phyloP scores from a whole-genome alignment of 2,329 filamentous ascomycete species.

The Cercospora zeae-maydis region DNA sequence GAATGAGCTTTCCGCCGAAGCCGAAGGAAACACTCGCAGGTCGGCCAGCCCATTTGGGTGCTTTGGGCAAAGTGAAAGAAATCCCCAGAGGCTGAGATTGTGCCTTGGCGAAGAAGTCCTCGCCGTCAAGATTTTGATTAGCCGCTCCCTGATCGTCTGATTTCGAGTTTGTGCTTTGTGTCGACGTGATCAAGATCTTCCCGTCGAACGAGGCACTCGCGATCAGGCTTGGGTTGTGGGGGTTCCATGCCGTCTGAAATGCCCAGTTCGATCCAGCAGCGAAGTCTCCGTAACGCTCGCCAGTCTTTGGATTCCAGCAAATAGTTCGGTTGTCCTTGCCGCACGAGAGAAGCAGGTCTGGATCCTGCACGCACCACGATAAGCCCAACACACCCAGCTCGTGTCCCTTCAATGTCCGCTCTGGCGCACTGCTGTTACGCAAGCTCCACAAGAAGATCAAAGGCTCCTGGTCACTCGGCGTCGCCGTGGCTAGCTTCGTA shows the following conservation, averaged over 20 bases:
- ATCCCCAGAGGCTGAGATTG: slow-evolving; percentile 87
- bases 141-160: slow-evolving; percentile 62
- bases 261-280: slow-evolving; percentile 99
- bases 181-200: slow-evolving; percentile 87
- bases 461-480: slow-evolving; percentile 81
- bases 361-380: slow-evolving; percentile 92
- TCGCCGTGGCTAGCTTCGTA: slow-evolving; percentile 90
- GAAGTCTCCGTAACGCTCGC: slow-evolving; percentile 83
- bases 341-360: slow-evolving; percentile 81
- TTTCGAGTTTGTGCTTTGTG: slow-evolving; percentile 86
- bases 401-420: slow-evolving; percentile 83
- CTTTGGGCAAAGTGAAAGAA: slow-evolving; percentile 79
- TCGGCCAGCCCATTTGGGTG: slow-evolving; percentile 85
- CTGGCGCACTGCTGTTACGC: slow-evolving; percentile 91
- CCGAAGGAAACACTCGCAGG: slow-evolving; percentile 87
- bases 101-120: slow-evolving; percentile 94
- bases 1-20: slow-evolving; percentile 88
- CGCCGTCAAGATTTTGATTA: slow-evolving; percentile 68
- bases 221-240: slow-evolving; percentile 83
- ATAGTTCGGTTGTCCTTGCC: slow-evolving; percentile 96
- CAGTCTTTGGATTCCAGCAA: slow-evolving; percentile 93
- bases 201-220: slow-evolving; percentile 97
- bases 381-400: slow-evolving; percentile 90
- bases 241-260: slow-evolving; percentile 91
- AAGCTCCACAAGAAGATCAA: slow-evolving; percentile 92